phyloP scores from a whole-genome alignment of 2,329 filamentous ascomycete species.

The Cadophora malorum region DNA sequence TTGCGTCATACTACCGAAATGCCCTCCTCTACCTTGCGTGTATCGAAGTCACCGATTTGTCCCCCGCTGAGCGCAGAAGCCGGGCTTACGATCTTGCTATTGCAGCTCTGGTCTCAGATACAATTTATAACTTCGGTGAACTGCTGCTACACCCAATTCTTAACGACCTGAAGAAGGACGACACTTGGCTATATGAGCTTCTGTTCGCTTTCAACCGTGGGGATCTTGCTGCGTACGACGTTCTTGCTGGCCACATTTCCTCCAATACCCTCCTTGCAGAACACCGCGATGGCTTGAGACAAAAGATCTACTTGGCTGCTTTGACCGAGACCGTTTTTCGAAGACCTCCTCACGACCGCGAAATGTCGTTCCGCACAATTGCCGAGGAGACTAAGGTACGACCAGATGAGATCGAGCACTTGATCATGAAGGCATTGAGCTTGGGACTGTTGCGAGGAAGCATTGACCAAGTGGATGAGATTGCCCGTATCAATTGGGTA shows the following conservation, averaged over 20 bases:
- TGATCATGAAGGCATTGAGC: slow-evolving; percentile 99
- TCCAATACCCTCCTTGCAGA: slow-evolving; percentile 80
- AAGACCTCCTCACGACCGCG: slow-evolving; percentile 91
- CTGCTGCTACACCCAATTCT: slow-evolving; percentile 97
- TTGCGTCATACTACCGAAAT: slow-evolving; percentile 96
- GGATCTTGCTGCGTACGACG: slow-evolving; percentile 86
- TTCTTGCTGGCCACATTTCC: slow-evolving; percentile 79
- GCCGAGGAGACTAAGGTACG: slow-evolving; percentile 90
- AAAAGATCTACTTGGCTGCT: slow-evolving; percentile 97
- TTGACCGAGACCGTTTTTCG: slow-evolving; percentile 97
- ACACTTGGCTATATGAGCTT: slow-evolving; percentile 92
- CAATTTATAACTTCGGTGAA: slow-evolving; percentile 99
- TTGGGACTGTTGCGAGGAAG: slow-evolving; percentile 87
- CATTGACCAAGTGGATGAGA: slow-evolving; percentile 94
- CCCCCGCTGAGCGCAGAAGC: slow-evolving; percentile 75
- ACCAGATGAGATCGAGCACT: slow-evolving; percentile 91
- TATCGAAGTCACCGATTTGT: slow-evolving; percentile 80
- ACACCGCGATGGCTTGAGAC: slow-evolving; percentile 84
- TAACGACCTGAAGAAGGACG: slow-evolving; percentile 78
- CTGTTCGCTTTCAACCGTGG: slow-evolving; percentile 97
- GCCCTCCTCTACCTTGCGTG: slow-evolving; percentile 97
- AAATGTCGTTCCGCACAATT: slow-evolving; percentile 91
- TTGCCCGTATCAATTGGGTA: slow-evolving; percentile 97
- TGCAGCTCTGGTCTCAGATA: slow-evolving; percentile 89
- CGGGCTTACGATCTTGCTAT: slow-evolving; percentile 93